These are phyloP conservation scores for Fusarium vanettenii DNA, from an alignment of 2,329 filamentous ascomycete genomes.

Conservation along the genomic window DNA sequence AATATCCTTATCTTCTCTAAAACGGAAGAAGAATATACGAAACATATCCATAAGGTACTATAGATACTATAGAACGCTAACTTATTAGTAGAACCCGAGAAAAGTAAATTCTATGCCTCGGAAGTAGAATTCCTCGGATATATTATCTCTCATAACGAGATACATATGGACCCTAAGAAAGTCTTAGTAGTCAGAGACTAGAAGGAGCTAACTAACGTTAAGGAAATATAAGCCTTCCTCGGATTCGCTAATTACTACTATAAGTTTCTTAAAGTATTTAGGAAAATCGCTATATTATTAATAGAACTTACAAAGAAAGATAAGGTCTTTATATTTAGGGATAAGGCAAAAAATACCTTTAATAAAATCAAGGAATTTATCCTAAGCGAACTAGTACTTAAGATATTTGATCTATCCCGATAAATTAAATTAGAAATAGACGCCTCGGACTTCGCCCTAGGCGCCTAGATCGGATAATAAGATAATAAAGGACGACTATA, in stretches of 20 bases:
- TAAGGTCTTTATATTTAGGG: constrained; percentile 22
- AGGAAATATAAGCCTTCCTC: constrained; percentile 29
- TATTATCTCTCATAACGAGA: constrained; percentile 12
- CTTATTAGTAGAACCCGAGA: constrained; percentile 23
- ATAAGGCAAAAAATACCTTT: too few species aligned
- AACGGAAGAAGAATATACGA: constrained; percentile 23
- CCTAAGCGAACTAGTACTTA: constrained; percentile 10
- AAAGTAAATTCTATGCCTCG: constrained; percentile 24
- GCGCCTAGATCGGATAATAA: not conserved
- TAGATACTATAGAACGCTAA: constrained; percentile 21
- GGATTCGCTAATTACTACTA: constrained; percentile 28
- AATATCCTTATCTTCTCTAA: constrained; percentile 38
- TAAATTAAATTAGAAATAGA: not conserved
- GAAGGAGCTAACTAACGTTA: not conserved
- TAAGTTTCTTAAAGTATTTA: constrained; percentile 30
- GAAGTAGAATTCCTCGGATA: constrained; percentile 27
- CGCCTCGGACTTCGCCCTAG: too few species aligned
- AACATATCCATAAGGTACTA: constrained; percentile 29
- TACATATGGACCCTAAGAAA: constrained; percentile 27
- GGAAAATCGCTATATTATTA: not conserved
- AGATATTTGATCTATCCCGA: not conserved
- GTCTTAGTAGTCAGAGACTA: constrained; percentile 11
- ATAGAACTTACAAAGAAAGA: constrained; percentile 14
- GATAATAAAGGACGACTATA: too few species aligned
- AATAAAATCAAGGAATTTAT: constrained; percentile 24